Evolutionary conservation across 2,329 filamentous ascomycete genomes (phyloP).

Genomic region (Trichoderma oligosporum): DNA sequence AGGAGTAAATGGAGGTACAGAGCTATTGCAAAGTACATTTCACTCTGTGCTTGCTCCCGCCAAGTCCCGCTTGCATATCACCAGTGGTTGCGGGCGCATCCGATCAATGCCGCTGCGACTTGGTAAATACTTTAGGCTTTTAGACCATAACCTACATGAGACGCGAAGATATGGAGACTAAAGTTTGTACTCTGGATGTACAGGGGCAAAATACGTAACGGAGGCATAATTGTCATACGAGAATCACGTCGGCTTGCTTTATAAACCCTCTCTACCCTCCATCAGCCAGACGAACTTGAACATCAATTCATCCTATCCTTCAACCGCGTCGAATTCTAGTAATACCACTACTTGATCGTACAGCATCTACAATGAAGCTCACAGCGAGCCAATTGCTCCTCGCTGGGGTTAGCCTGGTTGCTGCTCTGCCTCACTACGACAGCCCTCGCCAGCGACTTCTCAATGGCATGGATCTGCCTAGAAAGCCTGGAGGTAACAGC

Average conservation of each 20-base stretch:
- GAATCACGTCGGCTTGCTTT: background rate
- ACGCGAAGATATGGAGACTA: background rate
- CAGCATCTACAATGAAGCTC: conserved; percentile 34
- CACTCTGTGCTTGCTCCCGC: background rate
- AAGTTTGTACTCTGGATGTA: conserved; percentile 3
- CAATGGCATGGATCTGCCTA: conserved; percentile 46
- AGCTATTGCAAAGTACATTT: background rate
- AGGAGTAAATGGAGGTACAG: background rate
- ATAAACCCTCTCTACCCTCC: conserved; percentile 3
- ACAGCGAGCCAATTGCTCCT: conserved; percentile 28
- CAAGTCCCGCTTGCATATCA: conserved; percentile 7
- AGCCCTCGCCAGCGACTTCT: conserved; percentile 54
- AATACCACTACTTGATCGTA: no score
- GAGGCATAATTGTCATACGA: conserved; percentile 16
- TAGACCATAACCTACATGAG: background rate
- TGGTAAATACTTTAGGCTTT: background rate
- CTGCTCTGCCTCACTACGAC: conserved; percentile 39
- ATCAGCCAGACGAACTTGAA: background rate
- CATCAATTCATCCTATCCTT: background rate
- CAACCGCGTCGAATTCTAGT: background rate
- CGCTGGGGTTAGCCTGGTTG: conserved; percentile 23
- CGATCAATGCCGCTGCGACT: background rate
- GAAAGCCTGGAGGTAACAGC: conserved; percentile 38
- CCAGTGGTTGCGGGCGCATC: background rate
- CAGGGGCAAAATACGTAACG: background rate